Evolutionary conservation across 192 early-diverging fungal species (phyloP).

Genomic region (Coemansia pectinata): DNA sequence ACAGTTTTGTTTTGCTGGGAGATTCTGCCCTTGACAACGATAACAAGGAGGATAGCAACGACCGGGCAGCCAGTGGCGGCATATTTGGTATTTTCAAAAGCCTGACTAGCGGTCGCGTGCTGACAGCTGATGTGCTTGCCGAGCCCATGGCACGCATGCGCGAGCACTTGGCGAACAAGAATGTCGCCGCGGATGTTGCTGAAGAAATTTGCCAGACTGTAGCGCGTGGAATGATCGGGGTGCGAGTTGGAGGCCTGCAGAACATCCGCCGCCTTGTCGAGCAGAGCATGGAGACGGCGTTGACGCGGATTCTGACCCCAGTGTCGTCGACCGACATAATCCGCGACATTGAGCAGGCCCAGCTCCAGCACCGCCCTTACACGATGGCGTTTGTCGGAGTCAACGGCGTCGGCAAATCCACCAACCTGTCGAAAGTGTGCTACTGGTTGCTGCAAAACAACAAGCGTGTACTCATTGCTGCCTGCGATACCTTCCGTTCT

Average conservation of each 20-base stretch:
- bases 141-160: slow-evolving; percentile 88
- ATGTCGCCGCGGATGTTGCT: slow-evolving; percentile 89
- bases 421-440: slow-evolving; percentile 92
- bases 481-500: slow-evolving; percentile 94
- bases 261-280: slow-evolving; percentile 72
- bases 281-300: slow-evolving; percentile 77
- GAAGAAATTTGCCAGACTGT: slow-evolving; percentile 84
- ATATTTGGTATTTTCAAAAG: slow-evolving; percentile 72
- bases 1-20: slow-evolving; percentile 50
- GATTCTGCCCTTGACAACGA: slow-evolving; percentile 60
- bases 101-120: slow-evolving; percentile 69
- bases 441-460: slow-evolving; percentile 96
- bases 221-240: slow-evolving; percentile 65
- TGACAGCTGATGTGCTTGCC: slow-evolving; percentile 70
- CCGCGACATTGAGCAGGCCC: slow-evolving; percentile 80
- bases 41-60: slow-evolving; percentile 50
- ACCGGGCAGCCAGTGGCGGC: slow-evolving; percentile 19
- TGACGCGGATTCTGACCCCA: slow-evolving; percentile 87
- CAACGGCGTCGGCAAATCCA: slow-evolving; percentile 93
- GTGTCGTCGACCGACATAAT: slow-evolving; percentile 87
- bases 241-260: slow-evolving; percentile 76
- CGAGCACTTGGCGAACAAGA: slow-evolving; percentile 89
- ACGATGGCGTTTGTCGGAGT: slow-evolving; percentile 93
- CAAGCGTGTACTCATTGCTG: slow-evolving; percentile 86
- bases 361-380: slow-evolving; percentile 75